phyloP scores from a whole-genome alignment of 2,329 filamentous ascomycete species.

The Colletotrichum musae region DNA sequence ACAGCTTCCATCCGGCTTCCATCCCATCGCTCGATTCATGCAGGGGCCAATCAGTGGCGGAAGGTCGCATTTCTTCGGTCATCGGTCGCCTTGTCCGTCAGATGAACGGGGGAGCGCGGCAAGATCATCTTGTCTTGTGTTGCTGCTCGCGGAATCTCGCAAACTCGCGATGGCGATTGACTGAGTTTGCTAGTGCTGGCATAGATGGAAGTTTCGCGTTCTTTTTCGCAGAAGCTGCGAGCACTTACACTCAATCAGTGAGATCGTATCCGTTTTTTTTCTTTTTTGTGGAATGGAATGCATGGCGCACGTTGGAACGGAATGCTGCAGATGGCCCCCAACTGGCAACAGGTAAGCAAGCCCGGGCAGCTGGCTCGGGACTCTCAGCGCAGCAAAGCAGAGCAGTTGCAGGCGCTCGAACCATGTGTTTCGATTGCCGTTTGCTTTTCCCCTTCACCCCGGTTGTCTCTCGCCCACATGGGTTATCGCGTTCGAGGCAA shows the following conservation, averaged over 20 bases:
- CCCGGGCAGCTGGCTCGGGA: background rate
- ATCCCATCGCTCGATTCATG: constrained; percentile 35
- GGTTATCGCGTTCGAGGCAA: background rate
- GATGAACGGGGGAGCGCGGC: constrained; percentile 29
- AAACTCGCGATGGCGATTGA: background rate
- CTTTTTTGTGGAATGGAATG: background rate
- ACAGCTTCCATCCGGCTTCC: constrained; percentile 39
- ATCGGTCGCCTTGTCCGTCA: constrained; percentile 30
- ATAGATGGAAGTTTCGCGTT: too few species aligned
- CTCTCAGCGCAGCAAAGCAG: constrained; percentile 25
- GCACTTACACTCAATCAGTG: too few species aligned
- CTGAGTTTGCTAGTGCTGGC: too few species aligned
- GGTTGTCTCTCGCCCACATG: background rate
- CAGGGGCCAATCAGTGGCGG: constrained; percentile 38
- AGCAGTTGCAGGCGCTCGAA: constrained; percentile 38
- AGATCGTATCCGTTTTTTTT: too few species aligned
- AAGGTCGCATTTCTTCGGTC: constrained; percentile 16
- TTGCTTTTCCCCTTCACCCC: constrained; percentile 10
- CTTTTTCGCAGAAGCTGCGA: too few species aligned
- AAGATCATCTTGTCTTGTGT: constrained; percentile 14
- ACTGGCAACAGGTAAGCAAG: background rate
- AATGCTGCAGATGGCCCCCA: background rate
- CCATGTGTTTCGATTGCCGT: constrained; percentile 30
- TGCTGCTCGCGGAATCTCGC: background rate
- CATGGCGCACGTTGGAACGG: constrained; percentile 7